Evolutionary conservation across 1,139 yeast species (phyloP), one percentile per base, ranked within the genome.

Genomic region (Pichia inconspicua): DNA sequence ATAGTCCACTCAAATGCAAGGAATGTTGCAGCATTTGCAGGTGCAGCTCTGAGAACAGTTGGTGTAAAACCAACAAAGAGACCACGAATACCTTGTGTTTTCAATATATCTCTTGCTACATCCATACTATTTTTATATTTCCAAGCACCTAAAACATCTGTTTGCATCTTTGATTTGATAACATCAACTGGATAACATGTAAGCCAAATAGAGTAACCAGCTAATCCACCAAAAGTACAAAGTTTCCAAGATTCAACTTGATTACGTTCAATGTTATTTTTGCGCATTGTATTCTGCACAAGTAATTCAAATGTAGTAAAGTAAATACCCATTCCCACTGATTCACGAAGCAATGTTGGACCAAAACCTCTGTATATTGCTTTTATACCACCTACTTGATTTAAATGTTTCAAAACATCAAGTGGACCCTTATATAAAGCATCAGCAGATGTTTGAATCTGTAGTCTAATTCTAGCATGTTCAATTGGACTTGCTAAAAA

Each of bases 1-100:
- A 88, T 84, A 6, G 95, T 84, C 47, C 85, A 66, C 67, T 90
- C 97, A 63, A 90, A 90, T 11, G 94, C 88, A 47, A 88, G 86
- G 69, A 90, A 90, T 1, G 97, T 90, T 31, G 95, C 95, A 46
- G 96, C 97, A 62, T 90, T 90, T 17, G 95, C 97, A 4, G 97
- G 97, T 2, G 96, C 96, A 47, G 97, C 97, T 67, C 97, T 82
- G 58, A 90, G 71, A 54, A 90, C 80, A 1, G 97, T 89, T 44
- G 97, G 96, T 25, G 82, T 67, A 62, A 89, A 88, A 1, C 97
- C 97, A 66, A 84, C 81, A 67, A 86, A 83, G 62, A 90, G 86
- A 0, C 96, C 95, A 57, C 72, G 72, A 46, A 80, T 55, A 34
- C 97, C 97, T 47, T 73, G 71, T 9, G 72, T 72, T 43, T 63